Conservation (phyloP, 345 rosid species). For the Turnera subulata region DNA sequence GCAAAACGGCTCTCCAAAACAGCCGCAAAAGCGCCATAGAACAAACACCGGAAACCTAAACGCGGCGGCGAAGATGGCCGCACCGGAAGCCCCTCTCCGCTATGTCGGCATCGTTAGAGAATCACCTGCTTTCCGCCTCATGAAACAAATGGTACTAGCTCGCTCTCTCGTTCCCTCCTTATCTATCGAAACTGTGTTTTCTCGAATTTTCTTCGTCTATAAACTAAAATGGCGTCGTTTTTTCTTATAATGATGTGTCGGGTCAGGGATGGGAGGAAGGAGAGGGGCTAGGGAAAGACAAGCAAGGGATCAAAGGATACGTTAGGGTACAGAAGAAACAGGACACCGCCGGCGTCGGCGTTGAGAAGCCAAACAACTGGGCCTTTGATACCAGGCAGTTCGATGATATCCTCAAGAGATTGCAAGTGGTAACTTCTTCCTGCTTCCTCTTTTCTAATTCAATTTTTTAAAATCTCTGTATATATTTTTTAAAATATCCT, state of each 20-base stretch:
- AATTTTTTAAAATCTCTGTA: too few relatives aligned
- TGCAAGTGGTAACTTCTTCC: constrained; percentile 70
- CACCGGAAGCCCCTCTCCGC: constrained; percentile 85
- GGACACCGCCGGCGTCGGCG: constrained; percentile 84
- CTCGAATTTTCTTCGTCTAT: background rate
- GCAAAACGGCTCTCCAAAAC: too few relatives aligned
- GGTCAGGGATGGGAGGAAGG: constrained; percentile 98
- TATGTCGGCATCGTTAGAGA: constrained; percentile 75
- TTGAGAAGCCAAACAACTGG: constrained; percentile 89
- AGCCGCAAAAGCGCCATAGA: too few relatives aligned
- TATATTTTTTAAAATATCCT: background rate
- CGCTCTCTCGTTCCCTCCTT: background rate
- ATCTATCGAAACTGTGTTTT: too few relatives aligned
- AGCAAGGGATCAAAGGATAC: constrained; percentile 92
- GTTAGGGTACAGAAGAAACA: constrained; percentile 87
- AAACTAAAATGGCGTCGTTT: background rate
- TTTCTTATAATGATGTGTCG: constrained; percentile 3
- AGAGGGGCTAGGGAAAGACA: constrained; percentile 96
- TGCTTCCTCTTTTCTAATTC: background rate
- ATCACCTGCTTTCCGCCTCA: constrained; percentile 91
- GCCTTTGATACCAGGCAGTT: constrained; percentile 95
- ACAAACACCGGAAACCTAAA: background rate
- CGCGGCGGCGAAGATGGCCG: constrained; percentile 49
- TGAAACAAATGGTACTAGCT: constrained; percentile 81
- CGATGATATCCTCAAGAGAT: constrained; percentile 82